These are phyloP conservation scores for Filobasidium uniguttulatum DNA, from an alignment of 1,284 basidiomycete genomes.

Conservation along the genomic window DNA sequence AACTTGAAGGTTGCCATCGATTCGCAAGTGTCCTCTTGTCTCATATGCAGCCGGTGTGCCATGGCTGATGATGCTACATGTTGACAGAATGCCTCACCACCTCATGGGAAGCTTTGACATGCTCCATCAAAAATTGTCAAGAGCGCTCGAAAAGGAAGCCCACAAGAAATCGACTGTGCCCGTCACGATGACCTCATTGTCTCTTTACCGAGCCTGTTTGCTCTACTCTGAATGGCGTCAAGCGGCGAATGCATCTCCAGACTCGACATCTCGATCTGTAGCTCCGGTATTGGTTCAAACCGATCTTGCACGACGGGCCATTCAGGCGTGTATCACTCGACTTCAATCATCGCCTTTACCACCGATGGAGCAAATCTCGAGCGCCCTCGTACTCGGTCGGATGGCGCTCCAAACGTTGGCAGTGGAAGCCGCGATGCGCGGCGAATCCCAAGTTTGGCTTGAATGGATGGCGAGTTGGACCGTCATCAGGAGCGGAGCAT, in stretches of 20 bases:
- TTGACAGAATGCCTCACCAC: not conserved
- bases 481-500: no score
- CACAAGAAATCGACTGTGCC: no score
- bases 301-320: not conserved
- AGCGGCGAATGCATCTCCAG: not conserved
- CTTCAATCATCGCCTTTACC: no score
- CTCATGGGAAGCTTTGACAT: not conserved
- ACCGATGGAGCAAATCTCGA: no score
- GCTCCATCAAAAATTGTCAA: not conserved
- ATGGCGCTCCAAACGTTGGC: no score
- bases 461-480: no score
- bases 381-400: no score
- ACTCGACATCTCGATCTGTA: no score
- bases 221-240: not conserved
- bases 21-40: not conserved
- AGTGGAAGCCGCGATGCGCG: no score
- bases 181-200: not conserved
- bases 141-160: not conserved
- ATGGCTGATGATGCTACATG: no score
- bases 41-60: not conserved
- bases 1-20: not conserved
- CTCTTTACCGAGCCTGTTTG: not conserved
- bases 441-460: no score
- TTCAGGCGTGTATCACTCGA: no score
- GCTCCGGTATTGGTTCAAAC: not conserved